Conservation (phyloP, 352 stramenopile species). For the Pythium phragmitis region DNA sequence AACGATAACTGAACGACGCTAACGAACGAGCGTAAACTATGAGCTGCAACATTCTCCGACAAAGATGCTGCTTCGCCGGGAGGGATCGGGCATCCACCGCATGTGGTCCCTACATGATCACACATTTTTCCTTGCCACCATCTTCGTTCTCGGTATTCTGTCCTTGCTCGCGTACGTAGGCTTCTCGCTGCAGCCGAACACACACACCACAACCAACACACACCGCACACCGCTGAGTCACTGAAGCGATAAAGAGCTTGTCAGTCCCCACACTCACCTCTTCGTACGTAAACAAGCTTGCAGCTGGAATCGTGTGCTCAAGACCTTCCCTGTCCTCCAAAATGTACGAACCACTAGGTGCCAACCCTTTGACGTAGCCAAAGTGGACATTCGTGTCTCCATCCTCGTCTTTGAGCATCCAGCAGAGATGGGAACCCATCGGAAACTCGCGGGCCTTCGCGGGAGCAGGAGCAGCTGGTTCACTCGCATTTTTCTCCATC, state of each 20-base stretch:
- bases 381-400: slow-evolving; percentile 14
- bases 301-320: slow-evolving; percentile 17
- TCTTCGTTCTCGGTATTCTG: neutral
- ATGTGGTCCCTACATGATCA: slow-evolving; percentile 6
- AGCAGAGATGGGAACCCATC: slow-evolving; percentile 15
- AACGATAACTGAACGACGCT: no score
- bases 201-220: neutral
- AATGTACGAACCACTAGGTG: slow-evolving; percentile 14
- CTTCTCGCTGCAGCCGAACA: slow-evolving; percentile 9
- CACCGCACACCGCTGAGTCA: neutral
- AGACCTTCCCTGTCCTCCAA: slow-evolving; percentile 12
- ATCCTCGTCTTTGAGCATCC: slow-evolving; percentile 18
- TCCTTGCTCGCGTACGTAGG: neutral
- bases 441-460: slow-evolving; percentile 11
- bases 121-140: slow-evolving; percentile 10
- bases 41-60: neutral
- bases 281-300: slow-evolving; percentile 18
- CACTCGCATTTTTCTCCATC: slow-evolving; percentile 3
- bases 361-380: slow-evolving; percentile 17
- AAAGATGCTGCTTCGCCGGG: neutral
- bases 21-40: neutral
- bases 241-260: neutral
- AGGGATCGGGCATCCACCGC: neutral
- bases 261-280: slow-evolving; percentile 14
- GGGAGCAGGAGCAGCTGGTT: neutral